Evolutionary conservation across 2,329 filamentous ascomycete species (phyloP).

Genomic region (Penicillium palitans): DNA sequence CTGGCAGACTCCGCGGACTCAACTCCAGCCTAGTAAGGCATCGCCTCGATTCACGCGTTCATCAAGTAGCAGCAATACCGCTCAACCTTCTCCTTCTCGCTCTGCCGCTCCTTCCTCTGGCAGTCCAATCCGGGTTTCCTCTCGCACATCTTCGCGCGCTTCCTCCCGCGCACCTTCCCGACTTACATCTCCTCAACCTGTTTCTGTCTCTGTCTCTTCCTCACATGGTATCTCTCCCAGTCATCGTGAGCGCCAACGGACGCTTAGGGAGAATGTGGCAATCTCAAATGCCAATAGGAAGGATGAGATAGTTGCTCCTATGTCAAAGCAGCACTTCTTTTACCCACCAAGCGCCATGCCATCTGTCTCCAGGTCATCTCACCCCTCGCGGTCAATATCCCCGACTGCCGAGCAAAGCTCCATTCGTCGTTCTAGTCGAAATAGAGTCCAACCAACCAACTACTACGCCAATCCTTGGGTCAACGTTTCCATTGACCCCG

Average conservation of each 20-base stretch:
- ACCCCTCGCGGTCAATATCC: neutral
- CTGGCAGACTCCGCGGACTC: neutral
- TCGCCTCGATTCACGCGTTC: neutral
- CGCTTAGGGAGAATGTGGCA: slow-evolving; percentile 7
- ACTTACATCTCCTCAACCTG: neutral
- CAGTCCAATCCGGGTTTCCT: neutral
- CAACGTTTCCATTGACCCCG: slow-evolving; percentile 17
- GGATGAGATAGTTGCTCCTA: neutral
- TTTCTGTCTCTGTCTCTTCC: neutral
- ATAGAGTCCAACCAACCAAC: slow-evolving; percentile 30
- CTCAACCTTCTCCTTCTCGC: neutral
- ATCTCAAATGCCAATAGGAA: slow-evolving; percentile 8
- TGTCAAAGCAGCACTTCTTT: neutral
- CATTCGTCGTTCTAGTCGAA: slow-evolving; percentile 32
- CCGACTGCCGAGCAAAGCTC: neutral
- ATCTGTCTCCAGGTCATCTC: neutral
- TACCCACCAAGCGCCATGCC: neutral
- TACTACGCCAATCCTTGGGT: slow-evolving; percentile 29
- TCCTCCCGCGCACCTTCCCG: neutral
- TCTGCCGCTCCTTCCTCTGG: neutral
- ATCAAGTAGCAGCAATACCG: neutral
- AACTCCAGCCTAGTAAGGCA: neutral
- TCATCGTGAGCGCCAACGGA: slow-evolving; percentile 1
- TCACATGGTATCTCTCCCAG: neutral
- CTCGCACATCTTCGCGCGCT: neutral